Conservation (phyloP, 345 rosid genomes). For the Brassica juncea region DNA sequence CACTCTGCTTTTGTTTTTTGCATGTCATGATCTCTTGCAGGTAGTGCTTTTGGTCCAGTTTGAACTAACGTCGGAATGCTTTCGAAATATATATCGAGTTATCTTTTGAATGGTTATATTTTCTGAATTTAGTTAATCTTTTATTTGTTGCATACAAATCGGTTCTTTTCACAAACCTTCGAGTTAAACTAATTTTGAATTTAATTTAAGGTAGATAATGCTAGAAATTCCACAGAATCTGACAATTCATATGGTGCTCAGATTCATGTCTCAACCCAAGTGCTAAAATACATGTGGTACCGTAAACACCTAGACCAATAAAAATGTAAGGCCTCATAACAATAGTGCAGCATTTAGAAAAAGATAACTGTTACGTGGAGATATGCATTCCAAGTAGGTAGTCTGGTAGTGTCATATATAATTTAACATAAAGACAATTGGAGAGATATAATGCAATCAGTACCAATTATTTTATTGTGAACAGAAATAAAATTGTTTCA, state of each 20-base stretch:
- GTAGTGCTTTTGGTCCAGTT: background rate
- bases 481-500: conserved; percentile 52
- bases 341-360: background rate
- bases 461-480: conserved; percentile 56
- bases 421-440: background rate
- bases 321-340: background rate
- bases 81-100: background rate
- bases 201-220: background rate
- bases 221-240: background rate
- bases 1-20: background rate
- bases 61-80: background rate
- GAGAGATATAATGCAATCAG: conserved; percentile 50
- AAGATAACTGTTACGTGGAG: background rate
- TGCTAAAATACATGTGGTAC: background rate
- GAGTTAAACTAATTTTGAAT: background rate
- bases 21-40: background rate
- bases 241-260: background rate
- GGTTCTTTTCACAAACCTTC: background rate
- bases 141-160: background rate
- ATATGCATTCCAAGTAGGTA: conserved; percentile 21
- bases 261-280: background rate
- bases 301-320: background rate
- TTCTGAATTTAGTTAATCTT: background rate
- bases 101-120: background rate
- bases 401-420: background rate